Percentiles rank a stretch among this genome's conserved stretches.
Evolutionary conservation across 352 stramenopile genomes (phyloP).

Genomic region (Halophytophthora batemanensis): DNA sequence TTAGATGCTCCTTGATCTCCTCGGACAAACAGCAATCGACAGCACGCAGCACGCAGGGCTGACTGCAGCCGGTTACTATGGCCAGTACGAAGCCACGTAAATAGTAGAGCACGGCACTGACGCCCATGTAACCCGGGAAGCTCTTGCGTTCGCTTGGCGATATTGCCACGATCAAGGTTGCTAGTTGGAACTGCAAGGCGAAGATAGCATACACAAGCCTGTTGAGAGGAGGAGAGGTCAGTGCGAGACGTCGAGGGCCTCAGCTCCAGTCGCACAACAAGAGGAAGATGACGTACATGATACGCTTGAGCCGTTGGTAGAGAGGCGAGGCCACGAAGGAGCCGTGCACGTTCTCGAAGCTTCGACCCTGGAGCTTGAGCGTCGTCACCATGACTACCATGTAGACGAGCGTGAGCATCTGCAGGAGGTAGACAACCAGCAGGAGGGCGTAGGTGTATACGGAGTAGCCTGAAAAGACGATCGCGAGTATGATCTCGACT

Average conservation of each 20-base stretch:
- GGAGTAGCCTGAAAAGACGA: conserved; percentile 27
- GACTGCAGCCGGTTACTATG: conserved; percentile 39
- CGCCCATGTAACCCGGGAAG: conserved; percentile 21
- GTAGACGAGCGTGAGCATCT: conserved; percentile 30
- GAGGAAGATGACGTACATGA: conserved; percentile 24
- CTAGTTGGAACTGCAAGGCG: conserved; percentile 49
- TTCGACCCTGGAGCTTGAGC: conserved; percentile 35
- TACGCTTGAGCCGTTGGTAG: conserved; percentile 44
- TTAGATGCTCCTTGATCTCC: conserved; percentile 18
- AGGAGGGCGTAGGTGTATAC: conserved; percentile 26
- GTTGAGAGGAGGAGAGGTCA: neutral
- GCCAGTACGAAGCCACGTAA: conserved; percentile 36
- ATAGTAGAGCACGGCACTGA: conserved; percentile 41
- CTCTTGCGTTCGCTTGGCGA: conserved; percentile 8
- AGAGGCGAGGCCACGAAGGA: conserved; percentile 39
- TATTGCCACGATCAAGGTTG: conserved; percentile 38
- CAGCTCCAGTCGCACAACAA: neutral
- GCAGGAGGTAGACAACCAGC: conserved; percentile 19
- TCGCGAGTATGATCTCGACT: conserved; percentile 17
- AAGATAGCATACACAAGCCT: conserved; percentile 40
- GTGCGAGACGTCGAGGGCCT: neutral
- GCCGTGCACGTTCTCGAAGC: conserved; percentile 42
- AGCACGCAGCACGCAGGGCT: conserved; percentile 34
- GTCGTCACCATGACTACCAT: conserved; percentile 26
- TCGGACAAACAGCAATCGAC: conserved; percentile 30